Base-by-base conservation (phyloP, 306 rosid species). In the Bauhinia variegata region DNA sequence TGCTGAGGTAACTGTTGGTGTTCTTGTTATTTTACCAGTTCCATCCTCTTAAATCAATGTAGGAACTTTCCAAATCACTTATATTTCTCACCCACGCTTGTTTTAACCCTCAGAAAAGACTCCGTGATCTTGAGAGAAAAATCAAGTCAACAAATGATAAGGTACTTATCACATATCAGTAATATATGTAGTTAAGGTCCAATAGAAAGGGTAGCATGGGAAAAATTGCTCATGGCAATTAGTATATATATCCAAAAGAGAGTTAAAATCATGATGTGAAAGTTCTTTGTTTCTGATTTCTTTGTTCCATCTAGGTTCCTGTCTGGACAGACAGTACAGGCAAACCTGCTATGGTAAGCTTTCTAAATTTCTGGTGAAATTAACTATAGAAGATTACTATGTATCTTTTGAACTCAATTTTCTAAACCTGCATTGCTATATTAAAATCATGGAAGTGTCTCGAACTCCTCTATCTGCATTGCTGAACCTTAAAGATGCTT, bases 51-150 rank as follows among this genome's bases (percentile, higher is more conserved):
- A 28, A 18, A 48, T 28, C 33, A 33, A 49, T 41, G 23, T 28
- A 15, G 48, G 23, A 33, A 44, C 34, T 5, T 44, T 63, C 49
- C 11, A 6, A 28, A 55, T 57, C 52, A 61, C 15, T 57, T 54
- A 52, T 12, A 13, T 1, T 5, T 63, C 50, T 44, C 50, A 18
- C 48, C 58, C 23, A 23, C 28, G 2, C 47, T 59, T 54, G 31
- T 44, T 70, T 69, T 30, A 11, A 41, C 23, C 23, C 13, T 13
- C 52, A 79, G 84, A 77, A 7, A 65, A 75, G 65, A 39, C 63
- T 79, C 32, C 68, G 18, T 37, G 84, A 75, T 59, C 77, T 79
- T 75, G 42, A 32, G 3, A 70, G 36, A 19, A 79, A 69, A 69
- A 52, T 52, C 54, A 79, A 38, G 47, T 41, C 32, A 12, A 51